Conservation (phyloP, 1,284 basidiomycete genomes). For the Xerocomus cyaneibrunnescens region DNA sequence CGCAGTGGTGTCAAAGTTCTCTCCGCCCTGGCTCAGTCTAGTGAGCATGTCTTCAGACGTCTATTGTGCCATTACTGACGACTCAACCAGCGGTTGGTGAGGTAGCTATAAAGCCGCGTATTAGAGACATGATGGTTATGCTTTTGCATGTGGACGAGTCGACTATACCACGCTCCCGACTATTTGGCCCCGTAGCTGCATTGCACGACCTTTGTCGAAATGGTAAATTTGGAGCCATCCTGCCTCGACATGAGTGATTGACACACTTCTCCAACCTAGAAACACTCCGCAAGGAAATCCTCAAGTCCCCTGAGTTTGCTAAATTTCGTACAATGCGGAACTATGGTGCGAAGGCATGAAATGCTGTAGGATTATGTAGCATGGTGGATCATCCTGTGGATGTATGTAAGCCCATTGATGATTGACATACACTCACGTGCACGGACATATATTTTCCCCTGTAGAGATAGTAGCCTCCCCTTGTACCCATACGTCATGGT, state of each 20-base stretch:
- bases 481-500: no score
- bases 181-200: not conserved
- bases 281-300: not conserved
- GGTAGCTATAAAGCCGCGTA: not conserved
- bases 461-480: no score
- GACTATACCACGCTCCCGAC: not conserved
- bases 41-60: not conserved
- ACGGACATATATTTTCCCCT: no score
- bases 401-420: no score
- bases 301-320: not conserved
- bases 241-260: not conserved
- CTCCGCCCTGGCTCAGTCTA: conserved; percentile 1
- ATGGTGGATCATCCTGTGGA: no score
- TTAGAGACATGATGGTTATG: conserved; percentile 5
- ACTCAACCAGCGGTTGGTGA: not conserved
- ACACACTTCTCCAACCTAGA: not conserved
- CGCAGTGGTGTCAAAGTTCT: conserved; percentile 4
- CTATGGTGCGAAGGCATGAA: no score
- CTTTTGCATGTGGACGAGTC: not conserved
- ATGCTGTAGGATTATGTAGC: no score
- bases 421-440: no score
- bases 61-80: not conserved
- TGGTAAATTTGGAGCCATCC: not conserved
- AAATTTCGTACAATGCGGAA: no score
- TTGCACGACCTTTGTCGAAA: conserved; percentile 9